phyloP scores from a whole-genome alignment of 768 basidiomycete genomes.

The Boletus rex-veris region DNA sequence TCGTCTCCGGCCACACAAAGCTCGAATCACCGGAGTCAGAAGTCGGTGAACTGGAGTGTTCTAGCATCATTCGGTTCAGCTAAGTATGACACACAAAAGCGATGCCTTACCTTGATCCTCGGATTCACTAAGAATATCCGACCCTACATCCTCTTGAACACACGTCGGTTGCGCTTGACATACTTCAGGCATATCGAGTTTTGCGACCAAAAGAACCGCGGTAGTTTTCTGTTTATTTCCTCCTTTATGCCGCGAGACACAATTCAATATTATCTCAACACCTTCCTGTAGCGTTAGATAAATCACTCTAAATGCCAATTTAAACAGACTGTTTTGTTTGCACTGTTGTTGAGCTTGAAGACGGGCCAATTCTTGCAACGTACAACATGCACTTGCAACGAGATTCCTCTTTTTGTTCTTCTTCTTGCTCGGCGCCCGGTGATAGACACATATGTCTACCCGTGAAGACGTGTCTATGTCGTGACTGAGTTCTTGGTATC shows the following conservation, averaged over 20 bases:
- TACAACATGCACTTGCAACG: constrained; percentile 49
- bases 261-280: constrained; percentile 44
- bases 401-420: constrained; percentile 54
- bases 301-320: not conserved
- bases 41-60: constrained; percentile 4
- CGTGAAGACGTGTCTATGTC: constrained; percentile 38
- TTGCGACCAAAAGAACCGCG: constrained; percentile 18
- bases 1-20: constrained; percentile 13
- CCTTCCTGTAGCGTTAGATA: constrained; percentile 26
- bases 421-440: constrained; percentile 59
- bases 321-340: constrained; percentile 41
- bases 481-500: constrained; percentile 30
- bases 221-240: constrained; percentile 8
- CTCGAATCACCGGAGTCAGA: constrained; percentile 8
- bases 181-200: constrained; percentile 12
- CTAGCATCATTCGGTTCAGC: not conserved
- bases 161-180: not conserved
- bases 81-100: not conserved
- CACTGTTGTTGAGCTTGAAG: constrained; percentile 40
- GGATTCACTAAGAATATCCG: not conserved
- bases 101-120: constrained; percentile 13
- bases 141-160: not conserved
- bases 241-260: constrained; percentile 18
- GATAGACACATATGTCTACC: constrained; percentile 55
- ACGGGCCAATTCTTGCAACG: constrained; percentile 51